phyloP scores from a whole-genome alignment of 305 asterid genomes.

The Fraxinus albicans region DNA sequence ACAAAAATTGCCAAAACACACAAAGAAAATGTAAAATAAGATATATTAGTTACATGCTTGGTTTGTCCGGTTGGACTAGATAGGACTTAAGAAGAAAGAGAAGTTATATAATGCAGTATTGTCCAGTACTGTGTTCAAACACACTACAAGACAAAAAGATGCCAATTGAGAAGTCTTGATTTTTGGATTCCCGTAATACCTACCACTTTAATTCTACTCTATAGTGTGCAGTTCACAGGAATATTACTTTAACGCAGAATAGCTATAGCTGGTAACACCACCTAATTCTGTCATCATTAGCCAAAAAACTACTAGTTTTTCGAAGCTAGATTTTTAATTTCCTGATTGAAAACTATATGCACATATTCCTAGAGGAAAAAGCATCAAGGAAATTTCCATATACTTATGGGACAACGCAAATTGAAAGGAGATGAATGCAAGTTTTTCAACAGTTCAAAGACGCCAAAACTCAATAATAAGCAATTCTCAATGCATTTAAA shows the following conservation, averaged over 20 bases:
- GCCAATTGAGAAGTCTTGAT: background rate
- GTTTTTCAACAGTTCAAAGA: background rate
- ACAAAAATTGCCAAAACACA: background rate
- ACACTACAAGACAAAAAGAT: background rate
- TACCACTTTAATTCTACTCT: background rate
- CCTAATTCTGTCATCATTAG: background rate
- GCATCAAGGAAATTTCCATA: background rate
- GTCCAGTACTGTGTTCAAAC: background rate
- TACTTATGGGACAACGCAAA: background rate
- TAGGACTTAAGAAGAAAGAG: background rate
- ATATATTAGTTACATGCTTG: background rate
- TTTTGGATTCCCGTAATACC: background rate
- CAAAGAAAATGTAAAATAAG: constrained; percentile 16
- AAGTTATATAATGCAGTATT: constrained; percentile 14
- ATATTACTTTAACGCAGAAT: background rate
- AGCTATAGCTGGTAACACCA: background rate
- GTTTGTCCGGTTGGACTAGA: background rate
- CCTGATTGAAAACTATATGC: background rate
- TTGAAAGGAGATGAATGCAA: background rate
- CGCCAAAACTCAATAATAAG: constrained; percentile 6
- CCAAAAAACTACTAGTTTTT: background rate
- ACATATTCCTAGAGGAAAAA: background rate
- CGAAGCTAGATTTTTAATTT: background rate
- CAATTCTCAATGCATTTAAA: background rate
- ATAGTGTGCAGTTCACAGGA: background rate